phyloP scores from a whole-genome alignment of 1,284 basidiomycete genomes.

The Pseudozyma thailandica region DNA sequence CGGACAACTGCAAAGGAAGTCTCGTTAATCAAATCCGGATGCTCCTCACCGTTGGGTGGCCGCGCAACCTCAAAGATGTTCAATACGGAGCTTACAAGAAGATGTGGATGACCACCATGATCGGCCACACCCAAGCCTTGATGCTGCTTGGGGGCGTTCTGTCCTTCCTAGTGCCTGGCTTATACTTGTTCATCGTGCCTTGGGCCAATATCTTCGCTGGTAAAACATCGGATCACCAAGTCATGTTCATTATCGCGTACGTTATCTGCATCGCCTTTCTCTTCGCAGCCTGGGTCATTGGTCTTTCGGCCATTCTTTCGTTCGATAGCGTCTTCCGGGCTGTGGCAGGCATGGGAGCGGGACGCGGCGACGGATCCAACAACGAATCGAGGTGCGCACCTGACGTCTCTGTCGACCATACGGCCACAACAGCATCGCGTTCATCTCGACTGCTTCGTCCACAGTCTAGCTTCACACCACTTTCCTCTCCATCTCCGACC shows the following conservation, averaged over 20 bases:
- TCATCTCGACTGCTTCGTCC: neutral
- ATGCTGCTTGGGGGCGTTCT: neutral
- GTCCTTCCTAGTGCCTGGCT: neutral
- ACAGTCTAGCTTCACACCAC: slow-evolving; percentile 5
- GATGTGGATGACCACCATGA: slow-evolving; percentile 17
- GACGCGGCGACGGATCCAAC: too few relatives aligned
- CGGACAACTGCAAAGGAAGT: neutral
- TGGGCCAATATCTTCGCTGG: neutral
- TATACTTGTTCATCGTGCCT: slow-evolving; percentile 10
- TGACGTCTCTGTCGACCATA: too few relatives aligned
- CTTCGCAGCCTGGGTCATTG: slow-evolving; percentile 4
- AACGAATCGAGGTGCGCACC: too few relatives aligned
- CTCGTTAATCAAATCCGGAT: neutral
- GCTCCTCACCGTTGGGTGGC: slow-evolving; percentile 3
- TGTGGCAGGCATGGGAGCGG: slow-evolving; percentile 8
- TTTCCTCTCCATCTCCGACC: slow-evolving; percentile 5
- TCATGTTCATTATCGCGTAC: slow-evolving; percentile 18
- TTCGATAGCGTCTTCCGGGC: slow-evolving; percentile 22
- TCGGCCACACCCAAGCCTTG: slow-evolving; percentile 2
- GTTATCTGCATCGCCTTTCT: slow-evolving; percentile 11
- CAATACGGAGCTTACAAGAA: slow-evolving; percentile 12
- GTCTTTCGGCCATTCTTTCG: slow-evolving; percentile 9
- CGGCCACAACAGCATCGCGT: too few relatives aligned
- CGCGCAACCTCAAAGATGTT: neutral
- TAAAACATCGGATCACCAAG: slow-evolving; percentile 1